Evolutionary conservation across 2,329 filamentous ascomycete genomes (phyloP), one percentile per base, ranked within the genome.

Genomic region (Emmonsiellopsis sp.): DNA sequence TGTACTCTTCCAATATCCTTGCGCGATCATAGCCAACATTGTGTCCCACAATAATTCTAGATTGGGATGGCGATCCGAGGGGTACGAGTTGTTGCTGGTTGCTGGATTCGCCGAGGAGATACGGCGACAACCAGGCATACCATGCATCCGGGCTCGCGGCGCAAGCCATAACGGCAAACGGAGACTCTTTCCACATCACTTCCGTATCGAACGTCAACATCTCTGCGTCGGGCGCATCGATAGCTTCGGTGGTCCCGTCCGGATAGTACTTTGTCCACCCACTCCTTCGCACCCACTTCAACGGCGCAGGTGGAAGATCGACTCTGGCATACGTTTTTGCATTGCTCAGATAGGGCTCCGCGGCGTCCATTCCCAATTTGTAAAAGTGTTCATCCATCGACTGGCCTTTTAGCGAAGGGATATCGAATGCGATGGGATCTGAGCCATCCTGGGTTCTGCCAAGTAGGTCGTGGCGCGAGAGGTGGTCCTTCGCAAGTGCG

Each of bases 71-170:
- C 62, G 96, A 85, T 33, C 93, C 94, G 6, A 98, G 72, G 0
- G 94, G 90, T 48, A 98, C 85, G 10, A 98, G 74, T 56, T 98
- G 92, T 47, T 82, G 80, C 63, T 88, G 80, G 34, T 83, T 83
- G 37, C 86, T 75, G 1, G 88, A 85, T 73, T 97, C 88, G 33
- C 84, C 87, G 14, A 98, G 72, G 37, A 98, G 74, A 92, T 92
- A 98, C 0, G 93, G 93, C 10, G 93, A 98, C 51, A 98, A 71
- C 93, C 93, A 98, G 0, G 86, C 88, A 72, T 98, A 98, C 94
- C 94, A 98, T 33, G 90, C 85, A 2, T 84, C 91, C 0, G 88
- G 85, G 60, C 90, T 90, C 14, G 85, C 87, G 11, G 94, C 93
- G 66, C 92, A 97, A 21, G 94, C 93, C 89, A 98, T 97, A 54